Conservation (phyloP, 768 basidiomycete species). For the Austroboletus festivus region DNA sequence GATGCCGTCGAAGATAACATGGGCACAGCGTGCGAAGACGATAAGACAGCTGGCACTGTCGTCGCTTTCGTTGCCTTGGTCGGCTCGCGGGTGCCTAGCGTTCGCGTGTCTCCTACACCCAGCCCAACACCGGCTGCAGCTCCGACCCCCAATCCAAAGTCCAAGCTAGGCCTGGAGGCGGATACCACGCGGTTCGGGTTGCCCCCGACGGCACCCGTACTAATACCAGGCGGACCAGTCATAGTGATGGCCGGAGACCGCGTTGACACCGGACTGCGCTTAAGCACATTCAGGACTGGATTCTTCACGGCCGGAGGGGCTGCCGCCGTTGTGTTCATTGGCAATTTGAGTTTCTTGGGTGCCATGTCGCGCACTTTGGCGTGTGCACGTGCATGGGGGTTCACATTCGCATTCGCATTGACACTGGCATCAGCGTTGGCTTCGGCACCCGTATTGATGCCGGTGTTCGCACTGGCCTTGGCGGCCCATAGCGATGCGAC, state of each 20-base stretch:
- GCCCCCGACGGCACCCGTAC: too few relatives aligned
- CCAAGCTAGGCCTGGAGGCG: too few relatives aligned
- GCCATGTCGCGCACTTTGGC: too few relatives aligned
- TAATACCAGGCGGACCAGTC: not conserved
- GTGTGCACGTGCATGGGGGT: not conserved
- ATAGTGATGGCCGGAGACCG: not conserved
- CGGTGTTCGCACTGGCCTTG: constrained; percentile 29
- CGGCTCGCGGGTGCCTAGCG: constrained; percentile 12
- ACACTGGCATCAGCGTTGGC: not conserved
- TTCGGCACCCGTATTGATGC: not conserved
- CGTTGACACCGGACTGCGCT: constrained; percentile 7
- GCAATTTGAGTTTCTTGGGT: constrained; percentile 10
- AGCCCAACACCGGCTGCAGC: not conserved
- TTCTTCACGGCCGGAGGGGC: constrained; percentile 9
- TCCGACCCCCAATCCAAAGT: too few relatives aligned
- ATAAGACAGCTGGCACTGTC: constrained; percentile 65
- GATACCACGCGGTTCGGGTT: too few relatives aligned
- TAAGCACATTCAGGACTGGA: constrained; percentile 8
- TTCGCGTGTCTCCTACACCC: not conserved
- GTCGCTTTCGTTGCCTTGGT: constrained; percentile 53
- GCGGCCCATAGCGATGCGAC: constrained; percentile 75
- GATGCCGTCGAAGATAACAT: constrained; percentile 76
- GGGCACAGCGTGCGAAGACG: constrained; percentile 70
- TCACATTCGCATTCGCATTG: constrained; percentile 3
- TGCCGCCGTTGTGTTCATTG: too few relatives aligned